Conservation (phyloP, 495 filamentous ascomycete species). For the Trichoderma reesei region DNA sequence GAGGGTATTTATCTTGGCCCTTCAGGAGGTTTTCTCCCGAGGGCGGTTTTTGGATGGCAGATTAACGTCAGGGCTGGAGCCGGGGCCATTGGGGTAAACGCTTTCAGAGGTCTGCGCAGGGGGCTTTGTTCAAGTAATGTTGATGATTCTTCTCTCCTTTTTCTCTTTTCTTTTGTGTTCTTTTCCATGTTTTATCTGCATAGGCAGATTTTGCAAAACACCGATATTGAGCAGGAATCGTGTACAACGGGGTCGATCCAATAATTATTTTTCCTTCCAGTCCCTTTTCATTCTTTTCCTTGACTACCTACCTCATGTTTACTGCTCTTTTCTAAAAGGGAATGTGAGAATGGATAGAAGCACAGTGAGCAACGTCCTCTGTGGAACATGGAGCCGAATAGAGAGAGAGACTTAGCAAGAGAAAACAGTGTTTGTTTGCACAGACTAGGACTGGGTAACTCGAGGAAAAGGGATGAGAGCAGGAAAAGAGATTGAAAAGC, state of each 20-base stretch:
- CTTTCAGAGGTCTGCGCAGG: neutral
- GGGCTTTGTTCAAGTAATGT: neutral
- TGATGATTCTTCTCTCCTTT: conserved; percentile 14
- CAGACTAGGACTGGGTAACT: neutral
- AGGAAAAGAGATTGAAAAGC: neutral
- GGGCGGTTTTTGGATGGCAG: conserved; percentile 1
- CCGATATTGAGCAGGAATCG: conserved; percentile 3
- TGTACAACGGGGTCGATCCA: conserved; percentile 16
- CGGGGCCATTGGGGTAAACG: neutral
- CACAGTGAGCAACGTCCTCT: neutral
- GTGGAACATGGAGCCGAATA: neutral
- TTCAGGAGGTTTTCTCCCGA: neutral
- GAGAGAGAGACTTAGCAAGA: neutral
- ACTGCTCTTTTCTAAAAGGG: neutral
- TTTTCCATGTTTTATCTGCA: conserved; percentile 13
- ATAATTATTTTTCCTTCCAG: conserved; percentile 17
- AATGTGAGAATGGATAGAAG: neutral
- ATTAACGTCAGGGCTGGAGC: neutral
- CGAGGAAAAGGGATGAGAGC: neutral
- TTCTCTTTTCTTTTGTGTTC: conserved; percentile 13
- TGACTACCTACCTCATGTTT: no score
- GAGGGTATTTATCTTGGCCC: neutral
- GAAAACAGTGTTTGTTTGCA: neutral
- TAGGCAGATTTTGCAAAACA: conserved; percentile 15
- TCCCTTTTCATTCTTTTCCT: conserved; percentile 12